Evolutionary conservation across 371 early-diverging fungal genomes (phyloP).

Genomic region (Mucor circinelloides): DNA sequence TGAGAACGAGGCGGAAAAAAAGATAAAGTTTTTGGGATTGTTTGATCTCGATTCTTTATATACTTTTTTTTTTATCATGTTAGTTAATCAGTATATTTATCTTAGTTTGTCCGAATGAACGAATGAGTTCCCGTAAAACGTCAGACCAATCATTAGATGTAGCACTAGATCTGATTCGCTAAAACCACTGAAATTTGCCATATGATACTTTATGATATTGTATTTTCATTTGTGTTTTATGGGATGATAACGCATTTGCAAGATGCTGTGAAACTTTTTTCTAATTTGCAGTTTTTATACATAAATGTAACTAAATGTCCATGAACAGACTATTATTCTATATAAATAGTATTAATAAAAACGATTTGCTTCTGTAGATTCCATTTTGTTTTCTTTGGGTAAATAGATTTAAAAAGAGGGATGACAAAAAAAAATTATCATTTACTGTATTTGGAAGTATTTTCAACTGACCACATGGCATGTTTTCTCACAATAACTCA

Average conservation of each 20-base stretch:
- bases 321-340: slow-evolving; percentile 3
- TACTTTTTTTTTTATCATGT: slow-evolving; percentile 2
- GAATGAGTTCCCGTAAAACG: neutral
- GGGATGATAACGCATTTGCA: neutral
- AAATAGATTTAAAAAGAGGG: neutral
- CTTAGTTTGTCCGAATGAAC: slow-evolving; percentile 5
- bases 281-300: neutral
- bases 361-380: neutral
- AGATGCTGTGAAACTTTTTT: neutral
- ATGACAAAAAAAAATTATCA: neutral
- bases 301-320: neutral
- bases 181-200: neutral
- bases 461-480: slow-evolving; percentile 13
- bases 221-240: neutral
- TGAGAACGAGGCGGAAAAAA: neutral
- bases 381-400: neutral
- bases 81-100: neutral
- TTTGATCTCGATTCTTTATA: neutral
- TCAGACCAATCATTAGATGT: neutral
- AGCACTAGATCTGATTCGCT: neutral
- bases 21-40: neutral
- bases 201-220: slow-evolving; percentile 5
- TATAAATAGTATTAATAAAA: neutral
- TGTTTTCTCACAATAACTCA: slow-evolving; percentile 20
- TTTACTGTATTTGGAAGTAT: slow-evolving; percentile 2